These are phyloP conservation scores for Neofusicoccum sp. DNA, from an alignment of 2,329 filamentous ascomycete genomes.

Conservation along the genomic window DNA sequence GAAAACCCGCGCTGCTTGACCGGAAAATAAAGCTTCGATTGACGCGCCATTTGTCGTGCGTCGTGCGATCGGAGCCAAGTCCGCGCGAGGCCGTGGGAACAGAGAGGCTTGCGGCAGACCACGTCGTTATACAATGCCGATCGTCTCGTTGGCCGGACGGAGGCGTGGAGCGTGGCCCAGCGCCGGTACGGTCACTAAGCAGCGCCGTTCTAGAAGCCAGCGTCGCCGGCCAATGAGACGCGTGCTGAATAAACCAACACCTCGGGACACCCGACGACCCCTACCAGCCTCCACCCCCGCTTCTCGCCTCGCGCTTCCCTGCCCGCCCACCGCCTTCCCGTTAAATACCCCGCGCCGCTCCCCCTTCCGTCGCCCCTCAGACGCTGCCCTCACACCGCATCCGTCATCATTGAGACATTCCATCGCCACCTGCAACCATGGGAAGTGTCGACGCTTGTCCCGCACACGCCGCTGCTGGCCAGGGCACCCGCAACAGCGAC, in stretches of 20 bases:
- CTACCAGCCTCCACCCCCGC: constrained; percentile 4
- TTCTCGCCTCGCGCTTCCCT: not conserved
- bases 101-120: not conserved
- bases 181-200: constrained; percentile 1
- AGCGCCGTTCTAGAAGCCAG: not conserved
- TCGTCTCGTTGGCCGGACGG: not conserved
- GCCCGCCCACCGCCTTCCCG: not conserved
- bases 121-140: not conserved
- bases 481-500: constrained; percentile 69
- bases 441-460: constrained; percentile 10
- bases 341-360: not conserved
- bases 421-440: not conserved
- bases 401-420: not conserved
- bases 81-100: not conserved
- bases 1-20: not conserved
- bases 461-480: constrained; percentile 47
- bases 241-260: not conserved
- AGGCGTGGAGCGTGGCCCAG: not conserved
- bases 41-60: not conserved
- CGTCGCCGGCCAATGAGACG: not conserved
- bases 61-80: not conserved
- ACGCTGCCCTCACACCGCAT: not conserved
- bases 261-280: not conserved
- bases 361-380: not conserved
- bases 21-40: not conserved